Evolutionary conservation across 83 land plant species (phyloP).

Genomic region (Diphasiastrum complanatum): DNA sequence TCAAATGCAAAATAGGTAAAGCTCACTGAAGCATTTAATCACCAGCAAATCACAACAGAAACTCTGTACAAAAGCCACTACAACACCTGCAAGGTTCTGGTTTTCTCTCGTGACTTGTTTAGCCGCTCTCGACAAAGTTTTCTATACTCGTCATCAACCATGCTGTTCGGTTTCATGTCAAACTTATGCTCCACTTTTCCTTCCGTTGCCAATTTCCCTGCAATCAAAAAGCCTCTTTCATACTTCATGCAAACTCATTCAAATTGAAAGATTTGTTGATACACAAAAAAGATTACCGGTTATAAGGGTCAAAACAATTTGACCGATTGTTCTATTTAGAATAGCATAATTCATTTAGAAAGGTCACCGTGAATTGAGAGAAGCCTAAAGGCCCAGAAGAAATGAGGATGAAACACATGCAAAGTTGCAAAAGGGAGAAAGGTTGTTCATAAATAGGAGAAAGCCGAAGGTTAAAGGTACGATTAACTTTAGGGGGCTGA

Average conservation of each 20-base stretch:
- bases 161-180: conserved; percentile 84
- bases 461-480: too few relatives aligned
- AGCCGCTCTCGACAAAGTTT: conserved; percentile 79
- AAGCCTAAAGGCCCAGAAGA: too few relatives aligned
- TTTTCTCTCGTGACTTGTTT: conserved; percentile 63
- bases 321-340: too few relatives aligned
- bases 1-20: background rate
- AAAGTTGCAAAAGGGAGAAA: too few relatives aligned
- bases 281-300: background rate
- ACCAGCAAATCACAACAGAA: background rate
- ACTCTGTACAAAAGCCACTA: background rate
- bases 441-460: too few relatives aligned
- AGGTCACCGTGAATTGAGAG: too few relatives aligned
- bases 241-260: conserved; percentile 20
- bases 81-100: conserved; percentile 64
- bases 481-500: too few relatives aligned
- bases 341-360: too few relatives aligned
- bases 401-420: too few relatives aligned
- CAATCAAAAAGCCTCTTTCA: too few relatives aligned
- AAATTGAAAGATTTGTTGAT: background rate
- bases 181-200: conserved; percentile 88
- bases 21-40: background rate
- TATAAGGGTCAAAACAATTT: too few relatives aligned
- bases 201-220: conserved; percentile 61
- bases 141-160: conserved; percentile 56